phyloP scores from a whole-genome alignment of 2,329 filamentous ascomycete genomes.

The Setomelanomma holmii region DNA sequence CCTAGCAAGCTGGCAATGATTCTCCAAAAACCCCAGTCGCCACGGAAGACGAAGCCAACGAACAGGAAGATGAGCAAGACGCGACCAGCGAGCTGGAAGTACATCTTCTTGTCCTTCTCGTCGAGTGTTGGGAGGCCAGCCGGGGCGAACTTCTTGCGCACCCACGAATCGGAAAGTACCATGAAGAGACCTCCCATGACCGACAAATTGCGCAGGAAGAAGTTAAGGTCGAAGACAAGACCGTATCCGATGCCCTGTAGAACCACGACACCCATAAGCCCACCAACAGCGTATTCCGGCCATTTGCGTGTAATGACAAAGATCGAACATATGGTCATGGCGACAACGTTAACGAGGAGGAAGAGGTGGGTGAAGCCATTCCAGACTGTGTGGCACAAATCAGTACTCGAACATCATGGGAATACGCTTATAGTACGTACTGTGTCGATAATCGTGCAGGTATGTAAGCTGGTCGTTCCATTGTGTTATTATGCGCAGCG shows the following conservation, averaged over 20 bases:
- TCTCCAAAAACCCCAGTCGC: slow-evolving; percentile 89
- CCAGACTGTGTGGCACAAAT: slow-evolving; percentile 68
- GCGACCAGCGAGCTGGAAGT: slow-evolving; percentile 96
- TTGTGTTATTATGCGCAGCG: slow-evolving; percentile 94
- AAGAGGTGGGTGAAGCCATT: slow-evolving; percentile 89
- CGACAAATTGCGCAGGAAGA: slow-evolving; percentile 98
- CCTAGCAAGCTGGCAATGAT: slow-evolving; percentile 84
- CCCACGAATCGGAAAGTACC: slow-evolving; percentile 98
- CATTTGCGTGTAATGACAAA: slow-evolving; percentile 92
- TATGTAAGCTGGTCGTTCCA: slow-evolving; percentile 95
- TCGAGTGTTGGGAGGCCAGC: slow-evolving; percentile 92
- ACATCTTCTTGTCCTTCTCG: slow-evolving; percentile 99
- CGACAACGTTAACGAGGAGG: slow-evolving; percentile 86
- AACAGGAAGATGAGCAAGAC: slow-evolving; percentile 98
- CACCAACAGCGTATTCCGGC: slow-evolving; percentile 90
- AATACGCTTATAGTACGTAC: slow-evolving; percentile 60
- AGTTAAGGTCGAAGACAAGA: slow-evolving; percentile 98
- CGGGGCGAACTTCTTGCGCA: slow-evolving; percentile 95
- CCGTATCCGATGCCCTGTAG: slow-evolving; percentile 96
- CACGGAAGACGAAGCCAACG: slow-evolving; percentile 93
- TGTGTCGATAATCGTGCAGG: slow-evolving; percentile 88
- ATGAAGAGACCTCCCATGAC: slow-evolving; percentile 97
- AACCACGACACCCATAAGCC: slow-evolving; percentile 88
- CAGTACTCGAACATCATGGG: slow-evolving; percentile 20
- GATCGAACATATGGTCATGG: slow-evolving; percentile 81